These are phyloP conservation scores for Neurospora pannonica DNA, from an alignment of 495 filamentous ascomycete species.

Conservation along the genomic window DNA sequence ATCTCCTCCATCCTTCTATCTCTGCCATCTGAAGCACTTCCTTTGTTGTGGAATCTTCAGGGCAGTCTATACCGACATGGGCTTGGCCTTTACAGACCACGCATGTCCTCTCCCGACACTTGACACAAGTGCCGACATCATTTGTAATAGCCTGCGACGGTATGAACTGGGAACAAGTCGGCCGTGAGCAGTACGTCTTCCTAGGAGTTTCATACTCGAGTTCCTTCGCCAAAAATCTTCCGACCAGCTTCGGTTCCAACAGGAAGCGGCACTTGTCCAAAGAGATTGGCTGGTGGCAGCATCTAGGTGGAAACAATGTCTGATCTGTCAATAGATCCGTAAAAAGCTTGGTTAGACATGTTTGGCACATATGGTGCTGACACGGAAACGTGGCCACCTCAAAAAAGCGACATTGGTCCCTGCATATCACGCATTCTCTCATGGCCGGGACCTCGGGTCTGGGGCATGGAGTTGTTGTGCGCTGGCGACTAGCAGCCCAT, in stretches of 20 bases:
- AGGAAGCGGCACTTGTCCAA: conserved; percentile 20
- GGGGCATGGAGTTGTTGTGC: not conserved
- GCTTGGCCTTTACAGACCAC: conserved; percentile 33
- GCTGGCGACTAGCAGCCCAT: conserved; percentile 5
- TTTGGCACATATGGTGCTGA: conserved; percentile 41
- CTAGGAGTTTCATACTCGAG: conserved; percentile 35
- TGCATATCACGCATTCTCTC: conserved; percentile 4
- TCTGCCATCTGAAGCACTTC: conserved; percentile 25
- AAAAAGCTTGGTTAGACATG: too few relatives aligned
- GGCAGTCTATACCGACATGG: conserved; percentile 33
- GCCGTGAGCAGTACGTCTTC: conserved; percentile 40
- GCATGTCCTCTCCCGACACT: conserved; percentile 35
- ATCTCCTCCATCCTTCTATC: conserved; percentile 34
- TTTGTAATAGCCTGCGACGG: conserved; percentile 17
- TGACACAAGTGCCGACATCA: conserved; percentile 30
- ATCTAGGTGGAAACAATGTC: conserved; percentile 43
- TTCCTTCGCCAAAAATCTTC: conserved; percentile 29
- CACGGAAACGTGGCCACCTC: conserved; percentile 21
- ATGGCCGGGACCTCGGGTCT: not conserved
- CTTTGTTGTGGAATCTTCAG: conserved; percentile 25
- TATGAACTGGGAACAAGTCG: conserved; percentile 39
- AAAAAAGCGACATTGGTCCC: conserved; percentile 2
- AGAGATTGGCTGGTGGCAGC: conserved; percentile 35
- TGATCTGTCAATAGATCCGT: too few relatives aligned
- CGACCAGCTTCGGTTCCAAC: conserved; percentile 19